A percentile compares a stretch with the other conserved stretches of the same genome.
Evolutionary conservation across 306 rosid species (phyloP).

Genomic region (Elaeagnus macrophylla): DNA sequence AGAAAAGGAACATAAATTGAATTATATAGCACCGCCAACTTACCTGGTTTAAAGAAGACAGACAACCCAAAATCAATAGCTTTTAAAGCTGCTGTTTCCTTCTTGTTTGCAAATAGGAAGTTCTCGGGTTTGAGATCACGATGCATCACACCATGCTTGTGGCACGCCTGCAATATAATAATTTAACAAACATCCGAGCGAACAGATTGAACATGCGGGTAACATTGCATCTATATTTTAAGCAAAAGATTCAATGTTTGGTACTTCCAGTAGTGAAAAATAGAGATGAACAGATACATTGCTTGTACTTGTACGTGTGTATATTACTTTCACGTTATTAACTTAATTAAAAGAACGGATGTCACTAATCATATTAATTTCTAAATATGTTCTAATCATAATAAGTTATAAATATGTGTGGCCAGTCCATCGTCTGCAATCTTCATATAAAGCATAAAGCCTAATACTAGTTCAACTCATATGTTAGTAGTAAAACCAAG

Average conservation of each 20-base stretch:
- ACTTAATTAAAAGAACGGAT: too few species aligned
- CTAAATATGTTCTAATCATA: too few species aligned
- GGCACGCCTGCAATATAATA: conserved; percentile 61
- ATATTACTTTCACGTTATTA: too few species aligned
- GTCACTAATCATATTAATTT: too few species aligned
- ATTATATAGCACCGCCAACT: conserved; percentile 8
- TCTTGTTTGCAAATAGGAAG: conserved; percentile 81
- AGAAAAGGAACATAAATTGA: conserved; percentile 1
- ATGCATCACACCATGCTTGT: conserved; percentile 93
- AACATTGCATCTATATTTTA: background rate
- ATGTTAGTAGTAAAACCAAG: too few species aligned
- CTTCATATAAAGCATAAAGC: too few species aligned
- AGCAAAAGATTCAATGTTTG: background rate
- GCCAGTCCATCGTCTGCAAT: too few species aligned
- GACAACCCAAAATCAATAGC: conserved; percentile 95
- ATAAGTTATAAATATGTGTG: too few species aligned
- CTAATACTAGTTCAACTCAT: too few species aligned
- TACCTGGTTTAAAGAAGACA: conserved; percentile 87
- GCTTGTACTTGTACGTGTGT: too few species aligned
- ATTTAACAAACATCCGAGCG: background rate
- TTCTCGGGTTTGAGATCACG: conserved; percentile 95
- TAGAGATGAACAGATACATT: too few species aligned
- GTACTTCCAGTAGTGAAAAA: too few species aligned
- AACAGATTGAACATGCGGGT: background rate
- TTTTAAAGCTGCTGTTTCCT: conserved; percentile 74